These are phyloP conservation scores for Fusarium torreyae DNA, from an alignment of 2,329 filamentous ascomycete genomes.

Conservation along the genomic window DNA sequence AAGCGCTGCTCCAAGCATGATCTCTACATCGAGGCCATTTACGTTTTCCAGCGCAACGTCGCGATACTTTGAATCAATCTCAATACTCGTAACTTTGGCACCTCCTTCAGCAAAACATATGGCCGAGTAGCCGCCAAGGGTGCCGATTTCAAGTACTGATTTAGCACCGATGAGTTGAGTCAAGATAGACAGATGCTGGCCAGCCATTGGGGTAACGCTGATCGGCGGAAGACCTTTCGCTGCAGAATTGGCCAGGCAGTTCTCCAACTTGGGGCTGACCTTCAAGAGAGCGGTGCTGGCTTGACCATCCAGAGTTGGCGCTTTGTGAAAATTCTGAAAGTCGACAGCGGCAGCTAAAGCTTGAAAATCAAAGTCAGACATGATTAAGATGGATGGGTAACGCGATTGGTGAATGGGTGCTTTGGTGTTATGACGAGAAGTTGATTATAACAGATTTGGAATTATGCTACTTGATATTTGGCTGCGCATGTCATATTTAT, in stretches of 20 bases:
- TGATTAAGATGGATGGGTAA: not conserved
- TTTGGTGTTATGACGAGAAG: not conserved
- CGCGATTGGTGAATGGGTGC: not conserved
- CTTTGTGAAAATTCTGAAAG: conserved; percentile 1
- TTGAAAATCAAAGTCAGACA: not conserved
- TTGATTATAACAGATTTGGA: no score
- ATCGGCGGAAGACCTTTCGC: conserved; percentile 57
- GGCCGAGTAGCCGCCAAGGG: conserved; percentile 67
- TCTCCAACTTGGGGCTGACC: conserved; percentile 10
- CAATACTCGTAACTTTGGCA: conserved; percentile 63
- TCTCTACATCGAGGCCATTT: conserved; percentile 59
- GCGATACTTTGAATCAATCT: conserved; percentile 62
- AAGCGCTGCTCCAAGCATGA: conserved; percentile 61
- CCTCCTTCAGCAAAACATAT: conserved; percentile 63
- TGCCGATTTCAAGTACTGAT: conserved; percentile 68
- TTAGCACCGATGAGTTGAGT: conserved; percentile 55
- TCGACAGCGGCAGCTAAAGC: not conserved
- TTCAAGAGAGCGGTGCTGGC: not conserved
- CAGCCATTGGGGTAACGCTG: conserved; percentile 54
- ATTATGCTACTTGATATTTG: not conserved
- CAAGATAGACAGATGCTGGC: conserved; percentile 59
- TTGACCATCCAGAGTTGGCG: not conserved
- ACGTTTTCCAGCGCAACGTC: conserved; percentile 63
- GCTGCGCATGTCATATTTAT: not conserved
- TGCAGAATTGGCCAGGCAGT: conserved; percentile 53